phyloP scores from a whole-genome alignment of 108 stramenopile species.

The Epithemia pelagica region DNA sequence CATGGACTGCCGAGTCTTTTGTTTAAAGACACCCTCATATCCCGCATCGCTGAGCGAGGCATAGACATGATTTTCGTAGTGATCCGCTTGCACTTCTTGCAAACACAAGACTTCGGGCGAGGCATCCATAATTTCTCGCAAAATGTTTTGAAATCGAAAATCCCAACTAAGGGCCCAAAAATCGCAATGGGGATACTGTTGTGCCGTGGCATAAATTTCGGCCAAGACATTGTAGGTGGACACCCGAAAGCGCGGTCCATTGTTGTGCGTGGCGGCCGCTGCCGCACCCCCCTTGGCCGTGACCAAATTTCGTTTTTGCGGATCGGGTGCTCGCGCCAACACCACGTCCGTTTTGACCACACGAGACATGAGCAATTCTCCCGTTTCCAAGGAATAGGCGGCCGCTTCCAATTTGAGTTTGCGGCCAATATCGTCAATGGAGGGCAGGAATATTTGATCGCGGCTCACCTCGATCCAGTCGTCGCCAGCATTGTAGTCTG shows the following conservation, averaged over 20 bases:
- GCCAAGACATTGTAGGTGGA: constrained; percentile 96
- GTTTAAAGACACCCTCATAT: constrained; percentile 95
- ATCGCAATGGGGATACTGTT: constrained; percentile 97
- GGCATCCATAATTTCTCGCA: constrained; percentile 92
- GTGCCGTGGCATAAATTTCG: constrained; percentile 97
- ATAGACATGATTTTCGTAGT: constrained; percentile 87
- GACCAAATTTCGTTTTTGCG: constrained; percentile 70
- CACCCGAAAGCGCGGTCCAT: constrained; percentile 81
- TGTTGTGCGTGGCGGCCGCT: constrained; percentile 6
- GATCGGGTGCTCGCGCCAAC: constrained; percentile 71
- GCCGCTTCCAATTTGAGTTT: constrained; percentile 79
- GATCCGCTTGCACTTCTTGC: constrained; percentile 98
- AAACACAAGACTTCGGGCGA: constrained; percentile 93
- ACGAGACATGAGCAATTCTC: constrained; percentile 78
- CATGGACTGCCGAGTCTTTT: constrained; percentile 95
- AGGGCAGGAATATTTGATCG: constrained; percentile 73
- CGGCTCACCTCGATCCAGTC: constrained; percentile 74
- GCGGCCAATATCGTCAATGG: constrained; percentile 65
- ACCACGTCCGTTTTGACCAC: constrained; percentile 86
- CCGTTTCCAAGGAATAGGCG: constrained; percentile 72
- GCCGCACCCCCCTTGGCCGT: constrained; percentile 53
- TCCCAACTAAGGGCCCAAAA: constrained; percentile 95
- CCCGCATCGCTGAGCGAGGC: constrained; percentile 86
- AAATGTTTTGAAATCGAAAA: constrained; percentile 88
- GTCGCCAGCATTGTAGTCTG: constrained; percentile 20